Evolutionary conservation across 495 filamentous ascomycete genomes (phyloP).

Genomic region (Cercophora sp.): DNA sequence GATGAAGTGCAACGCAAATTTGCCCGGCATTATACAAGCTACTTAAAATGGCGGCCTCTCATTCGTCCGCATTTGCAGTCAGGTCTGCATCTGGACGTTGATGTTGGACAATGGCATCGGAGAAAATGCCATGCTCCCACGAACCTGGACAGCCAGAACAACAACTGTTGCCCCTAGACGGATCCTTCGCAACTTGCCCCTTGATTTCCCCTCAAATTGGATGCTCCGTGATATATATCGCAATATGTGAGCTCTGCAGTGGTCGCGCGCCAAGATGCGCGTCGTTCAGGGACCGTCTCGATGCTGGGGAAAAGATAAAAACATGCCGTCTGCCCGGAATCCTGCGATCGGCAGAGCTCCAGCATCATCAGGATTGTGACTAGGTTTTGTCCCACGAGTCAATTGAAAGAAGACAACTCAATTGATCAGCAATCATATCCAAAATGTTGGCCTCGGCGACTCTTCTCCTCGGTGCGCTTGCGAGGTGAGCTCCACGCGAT

Average conservation of each 20-base stretch:
- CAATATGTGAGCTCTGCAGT: constrained; percentile 18
- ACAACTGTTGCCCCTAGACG: neutral
- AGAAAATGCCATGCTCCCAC: neutral
- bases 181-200: too few species aligned
- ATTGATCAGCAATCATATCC: neutral
- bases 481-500: neutral
- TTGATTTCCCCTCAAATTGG: constrained; percentile 5
- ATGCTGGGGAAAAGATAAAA: neutral
- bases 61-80: neutral
- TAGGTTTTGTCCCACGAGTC: neutral
- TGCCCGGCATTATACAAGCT: constrained; percentile 8
- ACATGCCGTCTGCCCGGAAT: neutral
- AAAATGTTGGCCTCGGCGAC: constrained; percentile 1
- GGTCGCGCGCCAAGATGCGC: constrained; percentile 2
- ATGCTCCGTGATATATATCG: constrained; percentile 26
- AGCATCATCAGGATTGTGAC: neutral
- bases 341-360: neutral
- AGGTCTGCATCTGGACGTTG: neutral
- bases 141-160: constrained; percentile 5
- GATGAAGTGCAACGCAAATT: constrained; percentile 14
- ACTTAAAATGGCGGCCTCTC: neutral
- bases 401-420: neutral
- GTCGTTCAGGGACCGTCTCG: neutral
- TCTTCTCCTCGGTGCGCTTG: constrained; percentile 5
- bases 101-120: neutral